phyloP scores from a whole-genome alignment of 2,329 filamentous ascomycete genomes.

The Orbilia quercus region DNA sequence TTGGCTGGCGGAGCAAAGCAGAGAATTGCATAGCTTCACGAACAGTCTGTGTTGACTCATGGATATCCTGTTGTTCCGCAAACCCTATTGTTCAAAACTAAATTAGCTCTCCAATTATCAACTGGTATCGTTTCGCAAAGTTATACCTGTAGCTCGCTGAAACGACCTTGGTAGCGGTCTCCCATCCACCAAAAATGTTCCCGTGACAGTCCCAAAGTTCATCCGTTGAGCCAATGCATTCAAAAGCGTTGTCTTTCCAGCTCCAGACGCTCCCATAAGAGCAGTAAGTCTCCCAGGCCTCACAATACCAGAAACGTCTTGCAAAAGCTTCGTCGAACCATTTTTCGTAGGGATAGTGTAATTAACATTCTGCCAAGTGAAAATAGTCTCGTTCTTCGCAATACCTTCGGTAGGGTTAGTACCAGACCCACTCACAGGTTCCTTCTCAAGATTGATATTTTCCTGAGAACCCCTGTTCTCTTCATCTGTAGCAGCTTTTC shows the following conservation, averaged over 20 bases:
- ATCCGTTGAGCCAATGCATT: conserved; percentile 86
- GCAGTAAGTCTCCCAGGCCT: conserved; percentile 91
- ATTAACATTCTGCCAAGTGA: conserved; percentile 77
- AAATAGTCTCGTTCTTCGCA: conserved; percentile 63
- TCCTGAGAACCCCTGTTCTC: conserved; percentile 67
- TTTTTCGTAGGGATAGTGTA: conserved; percentile 81
- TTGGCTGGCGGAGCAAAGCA: conserved; percentile 72
- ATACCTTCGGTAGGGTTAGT: conserved; percentile 25
- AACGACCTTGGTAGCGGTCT: conserved; percentile 79
- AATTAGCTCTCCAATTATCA: conserved; percentile 42
- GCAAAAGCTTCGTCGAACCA: conserved; percentile 75
- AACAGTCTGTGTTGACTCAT: conserved; percentile 72
- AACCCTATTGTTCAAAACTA: conserved; percentile 63
- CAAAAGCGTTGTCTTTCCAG: conserved; percentile 92
- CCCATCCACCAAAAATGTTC: conserved; percentile 87
- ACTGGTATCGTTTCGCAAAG: conserved; percentile 72
- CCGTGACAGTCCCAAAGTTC: conserved; percentile 87
- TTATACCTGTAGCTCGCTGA: conserved; percentile 91
- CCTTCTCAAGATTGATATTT: conserved; percentile 5
- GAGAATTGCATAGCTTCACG: conserved; percentile 75
- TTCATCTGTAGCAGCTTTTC: conserved; percentile 65
- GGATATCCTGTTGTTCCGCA: conserved; percentile 74
- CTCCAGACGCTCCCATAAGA: conserved; percentile 89
- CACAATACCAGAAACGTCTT: conserved; percentile 91
- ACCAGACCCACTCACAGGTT: neutral